Evolutionary conservation across 2,329 filamentous ascomycete species (phyloP), one percentile per base, ranked within the genome.

Genomic region (Hymenoscyphus salicellus): DNA sequence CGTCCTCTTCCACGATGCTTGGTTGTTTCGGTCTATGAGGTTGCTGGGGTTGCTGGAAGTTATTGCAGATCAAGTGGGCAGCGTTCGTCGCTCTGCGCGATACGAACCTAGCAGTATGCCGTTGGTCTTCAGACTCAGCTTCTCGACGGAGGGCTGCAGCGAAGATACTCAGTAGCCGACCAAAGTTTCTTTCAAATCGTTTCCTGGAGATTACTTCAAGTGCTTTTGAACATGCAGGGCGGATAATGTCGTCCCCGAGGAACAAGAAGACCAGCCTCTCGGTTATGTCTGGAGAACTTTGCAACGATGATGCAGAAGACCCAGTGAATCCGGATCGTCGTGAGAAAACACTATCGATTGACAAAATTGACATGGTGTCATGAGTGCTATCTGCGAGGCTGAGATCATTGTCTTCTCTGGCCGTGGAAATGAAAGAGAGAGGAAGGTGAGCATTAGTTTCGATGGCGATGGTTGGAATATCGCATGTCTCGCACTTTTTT

Each of bases 61-160:
- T 60, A 23, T 56, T 66, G 16, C 67, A 69, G 23, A 69, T 65
- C 14, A 68, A 55, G 49, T 68, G 61, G 6, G 66, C 64, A 14
- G 62, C 55, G 28, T 68, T 69, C 17, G 62, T 69, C 14, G 67
- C 64, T n/a, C 62, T 62, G 46, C 61, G 52, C 1, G 58, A 43
- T 38, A 69, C 66, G 23, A 66, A 64, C n/a, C 60, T 62, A 16
- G 63, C 66, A 3, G 64, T 63, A 20, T 68, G 23, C n/a, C 61
- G 58, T 30, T 68, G 57, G 6, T 61, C 36, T 17, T 41, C 41
- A 4, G 64, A 63, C 30, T 58, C 23, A 38, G 64, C 64, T 52
- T 69, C 67, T 46, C 60, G 60, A 14, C 58, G 32, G 14, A 69
- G 32, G 26, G 58, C 57, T 2, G 55, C 23, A 3, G 64, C 66